Percentiles rank a stretch among this genome's conserved stretches.
Conservation (phyloP, 805 yeast genomes). For the Cyberlindnera amylophila region DNA sequence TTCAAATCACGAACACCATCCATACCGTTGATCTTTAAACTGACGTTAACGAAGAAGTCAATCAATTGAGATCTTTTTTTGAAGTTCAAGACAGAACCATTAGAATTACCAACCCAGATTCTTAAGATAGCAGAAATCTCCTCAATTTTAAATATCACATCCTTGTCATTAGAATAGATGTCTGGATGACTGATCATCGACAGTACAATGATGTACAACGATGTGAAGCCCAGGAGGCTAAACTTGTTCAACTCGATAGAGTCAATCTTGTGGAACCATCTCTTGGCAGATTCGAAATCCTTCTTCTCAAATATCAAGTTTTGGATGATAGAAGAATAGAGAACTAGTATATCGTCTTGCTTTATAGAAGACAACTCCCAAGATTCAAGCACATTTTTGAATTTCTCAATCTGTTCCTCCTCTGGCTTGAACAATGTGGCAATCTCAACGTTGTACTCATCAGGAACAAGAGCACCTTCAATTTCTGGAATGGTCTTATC, state of each 20-base stretch:
- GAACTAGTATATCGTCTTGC: constrained; percentile 25
- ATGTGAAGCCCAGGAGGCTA: constrained; percentile 29
- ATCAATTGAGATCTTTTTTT: constrained; percentile 30
- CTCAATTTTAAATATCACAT: constrained; percentile 26
- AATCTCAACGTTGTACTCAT: constrained; percentile 22
- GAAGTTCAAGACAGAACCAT: constrained; percentile 27
- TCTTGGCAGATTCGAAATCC: constrained; percentile 22
- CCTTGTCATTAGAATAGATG: constrained; percentile 15
- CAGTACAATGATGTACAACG: constrained; percentile 26
- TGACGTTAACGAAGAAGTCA: constrained; percentile 29
- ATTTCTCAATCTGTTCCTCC: constrained; percentile 23
- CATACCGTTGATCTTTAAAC: constrained; percentile 25
- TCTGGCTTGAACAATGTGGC: constrained; percentile 29
- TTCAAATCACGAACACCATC: constrained; percentile 10
- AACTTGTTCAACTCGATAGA: constrained; percentile 12
- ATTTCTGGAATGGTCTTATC: constrained; percentile 22
- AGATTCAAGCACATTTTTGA: constrained; percentile 20
- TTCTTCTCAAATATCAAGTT: constrained; percentile 24
- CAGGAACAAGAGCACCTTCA: constrained; percentile 10
- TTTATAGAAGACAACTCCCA: constrained; percentile 17
- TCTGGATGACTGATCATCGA: constrained; percentile 21
- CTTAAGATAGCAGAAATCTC: constrained; percentile 30
- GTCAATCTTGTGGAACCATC: constrained; percentile 23
- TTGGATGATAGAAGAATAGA: constrained; percentile 28
- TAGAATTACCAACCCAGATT: constrained; percentile 33